These are phyloP conservation scores for Saccharomycopsis sp. DNA, from an alignment of 805 yeast species.

Conservation along the genomic window DNA sequence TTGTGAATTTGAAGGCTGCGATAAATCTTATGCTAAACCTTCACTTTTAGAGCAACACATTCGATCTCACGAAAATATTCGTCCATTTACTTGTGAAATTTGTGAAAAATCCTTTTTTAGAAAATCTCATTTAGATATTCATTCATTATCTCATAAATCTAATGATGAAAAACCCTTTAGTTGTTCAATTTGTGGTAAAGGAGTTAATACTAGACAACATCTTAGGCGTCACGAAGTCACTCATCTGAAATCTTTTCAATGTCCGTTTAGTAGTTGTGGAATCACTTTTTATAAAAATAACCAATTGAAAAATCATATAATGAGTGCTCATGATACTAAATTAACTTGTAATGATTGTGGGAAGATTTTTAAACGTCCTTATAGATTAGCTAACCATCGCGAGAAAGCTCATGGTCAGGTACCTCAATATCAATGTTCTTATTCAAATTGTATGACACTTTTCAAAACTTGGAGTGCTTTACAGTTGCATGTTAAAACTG, in stretches of 20 bases:
- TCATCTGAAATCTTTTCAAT: slow-evolving; percentile 60
- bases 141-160: slow-evolving; percentile 51
- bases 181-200: slow-evolving; percentile 74
- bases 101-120: slow-evolving; percentile 67
- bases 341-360: slow-evolving; percentile 59
- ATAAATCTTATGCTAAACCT: slow-evolving; percentile 73
- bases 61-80: slow-evolving; percentile 66
- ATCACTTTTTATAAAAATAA: slow-evolving; percentile 71
- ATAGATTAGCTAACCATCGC: slow-evolving; percentile 59
- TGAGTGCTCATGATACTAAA: slow-evolving; percentile 49
- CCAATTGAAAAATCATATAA: slow-evolving; percentile 64
- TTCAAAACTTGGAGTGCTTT: slow-evolving; percentile 71
- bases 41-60: slow-evolving; percentile 77
- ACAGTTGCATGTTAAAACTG: slow-evolving; percentile 61
- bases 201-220: slow-evolving; percentile 76
- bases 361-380: slow-evolving; percentile 56
- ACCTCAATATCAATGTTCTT: slow-evolving; percentile 53
- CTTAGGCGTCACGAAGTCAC: slow-evolving; percentile 75
- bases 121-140: slow-evolving; percentile 75
- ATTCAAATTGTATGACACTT: slow-evolving; percentile 49
- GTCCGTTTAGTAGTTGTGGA: slow-evolving; percentile 55
- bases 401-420: slow-evolving; percentile 54
- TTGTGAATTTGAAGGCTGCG: slow-evolving; percentile 64
- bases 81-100: slow-evolving; percentile 61
- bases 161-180: slow-evolving; percentile 56